Percentiles rank a stretch among this genome's conserved stretches.
Evolutionary conservation across 306 rosid genomes (phyloP).

Genomic region (Clitoria ternatea): DNA sequence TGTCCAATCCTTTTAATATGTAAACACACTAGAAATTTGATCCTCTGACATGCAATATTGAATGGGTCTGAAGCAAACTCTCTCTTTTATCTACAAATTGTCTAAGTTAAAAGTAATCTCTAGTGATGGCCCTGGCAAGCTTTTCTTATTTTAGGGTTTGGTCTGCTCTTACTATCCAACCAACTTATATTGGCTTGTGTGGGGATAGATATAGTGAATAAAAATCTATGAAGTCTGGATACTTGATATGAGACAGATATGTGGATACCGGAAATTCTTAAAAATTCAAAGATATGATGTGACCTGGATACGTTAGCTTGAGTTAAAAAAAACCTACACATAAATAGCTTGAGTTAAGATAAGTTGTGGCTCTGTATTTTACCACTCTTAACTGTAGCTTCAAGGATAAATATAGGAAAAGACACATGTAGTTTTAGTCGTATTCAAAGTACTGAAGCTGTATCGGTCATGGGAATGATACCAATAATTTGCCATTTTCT

Average conservation of each 20-base stretch:
- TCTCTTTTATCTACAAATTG: background rate
- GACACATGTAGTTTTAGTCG: background rate
- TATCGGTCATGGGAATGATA: too few species aligned
- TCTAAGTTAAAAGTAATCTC: background rate
- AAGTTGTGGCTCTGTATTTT: background rate
- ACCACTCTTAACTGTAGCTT: background rate
- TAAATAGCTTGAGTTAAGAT: background rate
- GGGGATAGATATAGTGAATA: conserved; percentile 12
- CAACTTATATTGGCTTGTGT: background rate
- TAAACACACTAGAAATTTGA: background rate
- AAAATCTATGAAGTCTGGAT: background rate
- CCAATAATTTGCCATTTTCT: background rate
- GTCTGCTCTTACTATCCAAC: background rate
- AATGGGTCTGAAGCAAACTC: background rate
- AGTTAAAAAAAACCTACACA: background rate
- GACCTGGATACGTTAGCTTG: background rate
- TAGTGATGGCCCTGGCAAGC: background rate
- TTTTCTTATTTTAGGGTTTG: background rate
- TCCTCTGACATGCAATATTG: background rate
- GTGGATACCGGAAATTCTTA: background rate
- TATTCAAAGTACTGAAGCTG: background rate
- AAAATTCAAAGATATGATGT: background rate
- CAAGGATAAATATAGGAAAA: background rate
- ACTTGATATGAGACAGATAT: background rate
- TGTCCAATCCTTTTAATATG: background rate